Base-by-base conservation (phyloP, 208 protist genomes). In the Crithidia brevicula region DNA sequence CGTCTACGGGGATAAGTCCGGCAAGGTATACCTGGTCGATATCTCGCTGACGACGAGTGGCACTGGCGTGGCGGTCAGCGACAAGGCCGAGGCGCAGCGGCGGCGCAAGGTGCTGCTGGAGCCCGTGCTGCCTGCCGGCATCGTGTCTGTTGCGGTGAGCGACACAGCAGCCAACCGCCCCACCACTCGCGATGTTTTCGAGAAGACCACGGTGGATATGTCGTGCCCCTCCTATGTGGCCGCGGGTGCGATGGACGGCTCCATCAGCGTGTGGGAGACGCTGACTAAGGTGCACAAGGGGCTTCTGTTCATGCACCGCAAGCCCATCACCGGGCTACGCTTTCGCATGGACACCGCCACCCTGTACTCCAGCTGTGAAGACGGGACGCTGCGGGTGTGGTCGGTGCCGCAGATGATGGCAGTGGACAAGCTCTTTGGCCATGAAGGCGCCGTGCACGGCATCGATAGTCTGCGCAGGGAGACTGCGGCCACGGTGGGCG, bases 381-480 rank as follows among this genome's bases (percentile, higher is more conserved):
- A 97, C 74, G 79, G 81, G 49, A 93, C 89, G 60, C 69, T 97
- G 56, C 90, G 90, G 18, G 90, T 97, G 66, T 97, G 90, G 90
- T 83, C 81, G 11, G 81, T 91, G 68, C 86, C 88, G 64, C 81
- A 93, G 76, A 95, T 95, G 87, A 81, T 89, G 49, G 72, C 81
- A n/a, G 65, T 86, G 27, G 92, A 97, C 74, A 89, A 86, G 65
- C 75, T 97, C 16, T 97, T 93, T 68, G 92, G 92, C 22, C 92
- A 97, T 65, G 79, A 86, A 34, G 90, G 92, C 7, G 27, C 67
- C 3, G 79, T 95, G 16, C 73, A 82, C 50, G 74, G 65, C 54
- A 51, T 95, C 38, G 72, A 88, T 49, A 82, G 72, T 4, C 86
- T 95, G 42, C 79, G 72, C 25, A 82, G 83, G 20, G 90, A 97